Conservation (phyloP, 768 basidiomycete genomes). For the Collybiopsis confluens region DNA sequence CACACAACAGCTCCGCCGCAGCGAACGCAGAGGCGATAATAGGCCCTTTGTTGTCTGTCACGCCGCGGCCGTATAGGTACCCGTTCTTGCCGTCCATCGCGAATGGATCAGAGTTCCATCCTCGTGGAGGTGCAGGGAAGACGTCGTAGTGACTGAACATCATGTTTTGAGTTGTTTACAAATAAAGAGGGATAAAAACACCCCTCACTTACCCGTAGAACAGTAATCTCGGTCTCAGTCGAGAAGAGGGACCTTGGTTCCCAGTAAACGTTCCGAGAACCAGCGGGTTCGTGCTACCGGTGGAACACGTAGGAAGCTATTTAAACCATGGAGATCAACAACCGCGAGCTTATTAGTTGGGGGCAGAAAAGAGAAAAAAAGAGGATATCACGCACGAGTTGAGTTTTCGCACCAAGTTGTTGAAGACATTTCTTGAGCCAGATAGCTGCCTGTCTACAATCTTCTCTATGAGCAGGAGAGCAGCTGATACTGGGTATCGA, state of each 20-base stretch:
- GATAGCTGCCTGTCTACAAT: conserved; percentile 91
- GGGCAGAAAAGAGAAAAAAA: no score
- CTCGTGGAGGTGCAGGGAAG: conserved; percentile 69
- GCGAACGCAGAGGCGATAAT: conserved; percentile 90
- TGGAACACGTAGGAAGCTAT: conserved; percentile 71
- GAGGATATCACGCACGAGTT: conserved; percentile 45
- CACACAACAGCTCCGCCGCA: conserved; percentile 71
- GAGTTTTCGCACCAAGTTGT: conserved; percentile 82
- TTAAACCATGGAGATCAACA: not conserved
- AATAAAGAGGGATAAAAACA: no score
- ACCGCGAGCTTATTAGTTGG: not conserved
- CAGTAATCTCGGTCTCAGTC: conserved; percentile 74
- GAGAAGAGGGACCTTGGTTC: conserved; percentile 48
- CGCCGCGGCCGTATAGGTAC: conserved; percentile 86
- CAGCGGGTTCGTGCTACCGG: conserved; percentile 66
- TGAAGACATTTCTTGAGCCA: conserved; percentile 86
- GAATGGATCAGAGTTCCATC: conserved; percentile 88
- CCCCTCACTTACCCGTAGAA: conserved; percentile 90
- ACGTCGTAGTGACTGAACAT: conserved; percentile 98
- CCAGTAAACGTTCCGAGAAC: conserved; percentile 87
- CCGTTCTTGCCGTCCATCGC: conserved; percentile 78
- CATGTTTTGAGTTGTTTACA: no score
- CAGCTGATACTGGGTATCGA: conserved; percentile 85
- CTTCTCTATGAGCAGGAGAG: conserved; percentile 61
- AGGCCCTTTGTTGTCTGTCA: conserved; percentile 95